Base-by-base conservation (phyloP, 768 basidiomycete species). In the Mycena galopus region DNA sequence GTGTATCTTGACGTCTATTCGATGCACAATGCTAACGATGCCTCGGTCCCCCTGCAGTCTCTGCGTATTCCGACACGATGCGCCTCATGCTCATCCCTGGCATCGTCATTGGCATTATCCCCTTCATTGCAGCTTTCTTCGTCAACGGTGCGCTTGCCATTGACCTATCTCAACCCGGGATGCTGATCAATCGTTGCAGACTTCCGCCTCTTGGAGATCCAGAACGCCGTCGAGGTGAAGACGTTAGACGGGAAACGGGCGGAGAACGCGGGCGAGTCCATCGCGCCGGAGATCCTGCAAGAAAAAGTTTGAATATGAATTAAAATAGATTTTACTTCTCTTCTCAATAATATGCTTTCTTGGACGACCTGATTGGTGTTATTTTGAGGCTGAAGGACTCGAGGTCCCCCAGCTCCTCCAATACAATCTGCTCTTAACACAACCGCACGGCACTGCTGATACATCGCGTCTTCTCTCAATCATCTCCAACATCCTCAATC, bases 211-310 rank as follows among this genome's bases (percentile, higher is more conserved):
- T 84, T 86, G 29, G 86, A 89, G 73, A 82, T 81, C 39, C 91
- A 91, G 78, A 92, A 91, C 80, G 88, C 88, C 1, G 83, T 89
- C 42, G 90, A 90, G n/a, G 74, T 75, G 23, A 75, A 65, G 42
- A 75, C 65, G 1, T 55, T 75, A 14, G 74, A 75, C 35, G 74
- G 74, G 10, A 39, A 58, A 16, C 66, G 71, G 7, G 74, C 74
- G n/a, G 30, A 75, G 50, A 65, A 72, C 29, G 74, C 74, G 2
- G 71, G 74, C 27, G 74, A 75, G 58, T 75, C 74, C 1, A 72
- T 72, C 55, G 74, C 72, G 51, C 74, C 74, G 3, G 55, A 56
- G 27, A 50, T 75, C 42, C 55, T 75, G 10, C 42, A 69, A 21
- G 67, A 63, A 12, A 72, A 63, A 27, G 71, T 67, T 9, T 72